Base-by-base conservation (phyloP, 768 basidiomycete genomes). In the Rhizopogon roseolus region DNA sequence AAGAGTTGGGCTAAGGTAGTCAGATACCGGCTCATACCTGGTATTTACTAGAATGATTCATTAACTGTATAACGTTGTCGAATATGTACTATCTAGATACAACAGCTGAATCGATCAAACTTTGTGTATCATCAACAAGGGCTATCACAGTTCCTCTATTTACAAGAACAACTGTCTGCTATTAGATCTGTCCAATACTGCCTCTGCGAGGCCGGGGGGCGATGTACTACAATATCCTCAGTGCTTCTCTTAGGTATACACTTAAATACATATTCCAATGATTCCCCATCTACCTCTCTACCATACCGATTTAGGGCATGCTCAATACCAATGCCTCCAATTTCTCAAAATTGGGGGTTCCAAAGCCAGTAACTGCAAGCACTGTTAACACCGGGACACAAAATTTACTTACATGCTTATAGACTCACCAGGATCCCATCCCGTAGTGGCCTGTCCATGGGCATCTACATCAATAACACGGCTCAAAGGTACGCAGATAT, bases 381-480 rank as follows among this genome's bases (percentile, higher is more conserved):
- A 42, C 54, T 49, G 17, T 50, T 57, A 49, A 51, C 46, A 41
- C 54, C 32, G 7, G 49, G 49, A n/a, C 27, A 37, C 7, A 32
- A 38, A 5, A 49, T 41, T n/a, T 40, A 66, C 72, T 63, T 5
- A 22, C 17, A 6, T 14, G 34, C 29, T 14, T 19, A 29, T 22
- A 14, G 14, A 48, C 46, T 48, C 57, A 81, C 81, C 74, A 38
- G 82, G 77, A 69, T 84, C 82, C 82, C 83, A 85, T 43, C 83
- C 83, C 46, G 43, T 50, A 13, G 78, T 76, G 4, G 79, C 74
- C 78, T 79, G 51, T 41, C n/a, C 44, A 11, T 40, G 51, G 14
- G 14, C 9, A 25, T 48, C 22, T 13, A 11, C n/a, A 22, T 48
- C 22, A 48, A 16, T 36, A 9, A 25, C 19, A 36, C 8, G 14